Evolutionary conservation across 148 eudicot species (phyloP), one percentile per base, ranked within the genome.

Genomic region (Beta vulgaris): DNA sequence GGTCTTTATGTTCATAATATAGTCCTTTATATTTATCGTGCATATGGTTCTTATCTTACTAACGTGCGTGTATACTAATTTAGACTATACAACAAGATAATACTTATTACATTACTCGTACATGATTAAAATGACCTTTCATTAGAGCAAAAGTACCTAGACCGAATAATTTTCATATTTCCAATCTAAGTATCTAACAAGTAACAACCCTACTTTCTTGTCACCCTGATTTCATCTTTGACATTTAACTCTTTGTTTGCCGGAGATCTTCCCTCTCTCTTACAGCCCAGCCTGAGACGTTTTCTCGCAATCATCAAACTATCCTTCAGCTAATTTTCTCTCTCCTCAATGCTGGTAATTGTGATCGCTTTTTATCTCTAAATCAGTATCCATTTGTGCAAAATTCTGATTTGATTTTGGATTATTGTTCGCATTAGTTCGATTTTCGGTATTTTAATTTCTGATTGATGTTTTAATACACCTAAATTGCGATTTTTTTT

Each of bases 291-390:
- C n/a, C n/a, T n/a, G n/a, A n/a, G n/a, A n/a, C n/a, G n/a, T n/a
- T n/a, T n/a, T n/a, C n/a, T n/a, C 46, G 14, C 68, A 8, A 8
- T 42, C 71, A 28, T 25, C 70, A 11, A 13, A 23, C 1, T 42
- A 0, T 4, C 0, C 18, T 4, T 40, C 35, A 10, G 21, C 28
- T 31, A 25, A 60, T 58, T 26, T 15, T 18, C 54, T 42, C 68
- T 73, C 36, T 60, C 42, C 40, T 43, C 67, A 73, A 73, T 73
- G 76, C 76, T 73, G 76, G 76, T 73, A 73, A 43, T 73, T 60
- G 18, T 12, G 28, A 29, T 73, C 68, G 54, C 32, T 28, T 43
- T 54, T 6, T 26, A 0, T 39, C 70, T 39, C 23, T n/a, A 12
- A 15, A 36, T 65, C 69, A 65, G 2, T 39, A 6, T 21, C 26